Percentiles rank a stretch among this genome's conserved stretches.
Conservation (phyloP, 2,329 filamentous ascomycete genomes). For the Neurospora sp. region DNA sequence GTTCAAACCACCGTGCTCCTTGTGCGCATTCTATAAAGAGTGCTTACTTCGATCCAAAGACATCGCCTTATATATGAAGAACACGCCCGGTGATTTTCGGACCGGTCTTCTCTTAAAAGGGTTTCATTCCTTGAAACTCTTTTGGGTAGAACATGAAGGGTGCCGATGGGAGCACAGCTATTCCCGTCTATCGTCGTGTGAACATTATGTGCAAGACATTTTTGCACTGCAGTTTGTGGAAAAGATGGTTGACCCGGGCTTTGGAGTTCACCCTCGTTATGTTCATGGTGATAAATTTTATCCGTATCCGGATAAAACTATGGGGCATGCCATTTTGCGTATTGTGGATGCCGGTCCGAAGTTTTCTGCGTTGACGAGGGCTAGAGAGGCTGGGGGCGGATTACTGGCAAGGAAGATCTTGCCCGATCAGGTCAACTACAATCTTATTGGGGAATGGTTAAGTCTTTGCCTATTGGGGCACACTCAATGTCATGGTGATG, state of each 20-base stretch:
- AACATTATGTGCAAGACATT: not conserved
- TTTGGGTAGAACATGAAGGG: not conserved
- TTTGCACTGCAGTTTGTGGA: not conserved
- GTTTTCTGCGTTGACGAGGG: not conserved
- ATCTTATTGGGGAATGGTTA: not conserved
- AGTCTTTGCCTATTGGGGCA: not conserved
- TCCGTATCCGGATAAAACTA: too few relatives aligned
- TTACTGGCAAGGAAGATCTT: not conserved
- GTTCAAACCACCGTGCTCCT: not conserved
- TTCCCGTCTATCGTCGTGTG: too few relatives aligned
- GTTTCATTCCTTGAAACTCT: not conserved
- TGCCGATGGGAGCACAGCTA: too few relatives aligned
- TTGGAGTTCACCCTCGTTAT: not conserved
- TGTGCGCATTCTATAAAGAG: not conserved
- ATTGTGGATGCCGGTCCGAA: not conserved
- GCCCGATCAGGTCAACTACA: not conserved
- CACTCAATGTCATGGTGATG: not conserved
- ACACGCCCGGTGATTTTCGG: not conserved
- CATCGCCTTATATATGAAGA: not conserved
- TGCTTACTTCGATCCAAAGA: not conserved
- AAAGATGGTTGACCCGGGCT: not conserved
- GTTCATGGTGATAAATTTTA: not conserved
- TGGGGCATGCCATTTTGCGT: not conserved
- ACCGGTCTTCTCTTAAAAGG: rapidly evolving
- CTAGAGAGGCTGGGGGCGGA: not conserved